A percentile compares a stretch with the other conserved stretches of the same genome.
These are phyloP conservation scores for Drechslerella coelobrocha DNA, from an alignment of 2,329 filamentous ascomycete species.

Conservation along the genomic window DNA sequence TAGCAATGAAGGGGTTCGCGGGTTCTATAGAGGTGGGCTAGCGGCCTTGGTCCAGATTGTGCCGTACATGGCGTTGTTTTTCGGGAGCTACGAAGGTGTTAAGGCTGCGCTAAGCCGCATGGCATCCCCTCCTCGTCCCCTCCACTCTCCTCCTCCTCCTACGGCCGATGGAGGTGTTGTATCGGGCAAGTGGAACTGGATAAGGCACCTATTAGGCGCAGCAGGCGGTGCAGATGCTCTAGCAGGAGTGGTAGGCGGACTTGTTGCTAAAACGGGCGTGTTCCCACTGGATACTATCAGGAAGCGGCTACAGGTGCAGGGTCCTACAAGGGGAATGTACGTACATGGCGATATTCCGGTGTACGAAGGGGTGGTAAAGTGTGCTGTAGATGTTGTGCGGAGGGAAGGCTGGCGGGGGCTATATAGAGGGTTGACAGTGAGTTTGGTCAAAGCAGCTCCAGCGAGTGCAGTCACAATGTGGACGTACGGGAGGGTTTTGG, in stretches of 20 bases:
- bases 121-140: constrained; percentile 6
- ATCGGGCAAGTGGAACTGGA: neutral
- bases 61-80: constrained; percentile 97
- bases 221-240: constrained; percentile 82
- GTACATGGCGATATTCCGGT: constrained; percentile 86
- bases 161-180: constrained; percentile 58
- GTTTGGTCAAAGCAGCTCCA: constrained; percentile 91
- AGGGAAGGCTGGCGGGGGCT: constrained; percentile 79
- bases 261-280: constrained; percentile 84
- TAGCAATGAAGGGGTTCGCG: constrained; percentile 73
- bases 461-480: constrained; percentile 90
- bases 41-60: constrained; percentile 87
- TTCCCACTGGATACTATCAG: constrained; percentile 92
- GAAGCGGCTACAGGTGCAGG: constrained; percentile 94
- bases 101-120: constrained; percentile 12
- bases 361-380: constrained; percentile 72
- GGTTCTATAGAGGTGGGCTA: constrained; percentile 86
- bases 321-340: constrained; percentile 79
- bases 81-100: constrained; percentile 78
- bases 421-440: constrained; percentile 87
- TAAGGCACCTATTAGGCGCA: constrained; percentile 60
- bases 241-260: constrained; percentile 78
- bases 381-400: constrained; percentile 71
- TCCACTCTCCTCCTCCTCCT: neutral
- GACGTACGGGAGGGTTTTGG: constrained; percentile 84